Conservation (phyloP, 2,329 filamentous ascomycete genomes). For the Knufia fluminis region DNA sequence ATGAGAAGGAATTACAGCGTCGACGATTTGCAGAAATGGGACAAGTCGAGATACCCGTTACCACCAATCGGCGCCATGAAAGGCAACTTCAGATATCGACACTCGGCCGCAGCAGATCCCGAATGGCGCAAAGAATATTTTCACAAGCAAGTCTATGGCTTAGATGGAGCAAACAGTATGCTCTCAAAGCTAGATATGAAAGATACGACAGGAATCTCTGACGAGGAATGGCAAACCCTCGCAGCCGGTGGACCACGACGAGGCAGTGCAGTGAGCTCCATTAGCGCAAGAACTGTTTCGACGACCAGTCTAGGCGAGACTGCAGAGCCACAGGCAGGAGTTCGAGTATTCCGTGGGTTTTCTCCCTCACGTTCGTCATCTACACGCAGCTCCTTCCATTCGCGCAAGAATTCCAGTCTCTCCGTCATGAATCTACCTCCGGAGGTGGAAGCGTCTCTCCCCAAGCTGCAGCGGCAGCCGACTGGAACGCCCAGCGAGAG, state of each 20-base stretch:
- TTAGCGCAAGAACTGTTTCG: slow-evolving; percentile 7
- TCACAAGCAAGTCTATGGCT: slow-evolving; percentile 10
- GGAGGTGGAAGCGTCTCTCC: slow-evolving; percentile 8
- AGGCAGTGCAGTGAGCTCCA: slow-evolving; percentile 13
- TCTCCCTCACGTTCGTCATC: slow-evolving; percentile 14
- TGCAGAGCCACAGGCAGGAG: slow-evolving; percentile 19
- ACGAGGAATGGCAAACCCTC: slow-evolving; percentile 14
- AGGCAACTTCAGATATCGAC: slow-evolving; percentile 20
- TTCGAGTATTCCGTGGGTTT: slow-evolving; percentile 17
- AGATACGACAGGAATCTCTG: slow-evolving; percentile 15
- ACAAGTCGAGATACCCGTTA: slow-evolving; percentile 12
- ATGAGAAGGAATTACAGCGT: slow-evolving; percentile 18
- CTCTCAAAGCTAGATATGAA: slow-evolving; percentile 13
- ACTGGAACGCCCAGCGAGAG: neutral
- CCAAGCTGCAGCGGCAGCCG: slow-evolving; percentile 8
- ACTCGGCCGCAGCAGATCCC: slow-evolving; percentile 15
- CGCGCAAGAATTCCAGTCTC: slow-evolving; percentile 10
- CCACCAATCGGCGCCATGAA: slow-evolving; percentile 17
- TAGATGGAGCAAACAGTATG: slow-evolving; percentile 12
- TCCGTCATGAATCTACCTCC: slow-evolving; percentile 11
- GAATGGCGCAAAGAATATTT: slow-evolving; percentile 18
- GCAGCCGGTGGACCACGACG: slow-evolving; percentile 9
- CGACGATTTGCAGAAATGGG: slow-evolving; percentile 14
- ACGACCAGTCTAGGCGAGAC: neutral
- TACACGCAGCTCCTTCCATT: slow-evolving; percentile 16